Evolutionary conservation across 768 basidiomycete species (phyloP).

Genomic region (Clitopilus hobsonii): DNA sequence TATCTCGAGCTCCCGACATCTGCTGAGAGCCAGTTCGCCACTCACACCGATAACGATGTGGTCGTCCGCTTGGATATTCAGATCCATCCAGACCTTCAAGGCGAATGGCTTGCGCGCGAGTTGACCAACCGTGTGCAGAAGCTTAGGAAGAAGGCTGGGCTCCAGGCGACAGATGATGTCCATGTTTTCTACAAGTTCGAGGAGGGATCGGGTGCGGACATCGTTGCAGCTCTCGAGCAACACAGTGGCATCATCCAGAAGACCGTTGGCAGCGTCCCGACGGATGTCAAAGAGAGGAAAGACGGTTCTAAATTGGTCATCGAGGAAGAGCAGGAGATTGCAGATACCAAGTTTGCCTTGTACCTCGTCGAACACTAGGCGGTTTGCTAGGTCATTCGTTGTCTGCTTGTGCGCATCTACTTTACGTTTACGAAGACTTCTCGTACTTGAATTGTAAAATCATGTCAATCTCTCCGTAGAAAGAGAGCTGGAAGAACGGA

Average conservation of each 20-base stretch:
- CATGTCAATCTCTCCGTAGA: too few relatives aligned
- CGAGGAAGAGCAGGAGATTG: slow-evolving; percentile 86
- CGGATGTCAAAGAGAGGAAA: slow-evolving; percentile 49
- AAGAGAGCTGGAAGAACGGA: too few relatives aligned
- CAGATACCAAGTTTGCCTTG: slow-evolving; percentile 72
- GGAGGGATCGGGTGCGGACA: slow-evolving; percentile 57
- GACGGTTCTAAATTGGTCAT: slow-evolving; percentile 50
- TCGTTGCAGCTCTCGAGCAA: slow-evolving; percentile 58
- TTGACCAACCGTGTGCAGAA: slow-evolving; percentile 92
- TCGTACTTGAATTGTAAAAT: too few relatives aligned
- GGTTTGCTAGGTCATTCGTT: background rate
- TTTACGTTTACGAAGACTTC: too few relatives aligned
- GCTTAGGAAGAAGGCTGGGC: slow-evolving; percentile 90
- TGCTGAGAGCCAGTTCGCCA: slow-evolving; percentile 62
- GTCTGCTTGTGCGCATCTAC: background rate
- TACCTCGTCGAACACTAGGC: slow-evolving; percentile 53
- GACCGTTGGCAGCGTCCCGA: slow-evolving; percentile 71
- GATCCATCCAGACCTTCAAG: slow-evolving; percentile 79
- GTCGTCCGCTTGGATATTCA: slow-evolving; percentile 90
- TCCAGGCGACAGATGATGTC: slow-evolving; percentile 93
- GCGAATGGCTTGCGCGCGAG: slow-evolving; percentile 87
- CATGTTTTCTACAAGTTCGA: slow-evolving; percentile 83
- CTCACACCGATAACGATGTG: slow-evolving; percentile 91
- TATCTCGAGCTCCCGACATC: slow-evolving; percentile 76
- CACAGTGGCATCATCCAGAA: slow-evolving; percentile 68